phyloP scores from a whole-genome alignment of 805 yeast species.

The Candida pseudofarinosa region DNA sequence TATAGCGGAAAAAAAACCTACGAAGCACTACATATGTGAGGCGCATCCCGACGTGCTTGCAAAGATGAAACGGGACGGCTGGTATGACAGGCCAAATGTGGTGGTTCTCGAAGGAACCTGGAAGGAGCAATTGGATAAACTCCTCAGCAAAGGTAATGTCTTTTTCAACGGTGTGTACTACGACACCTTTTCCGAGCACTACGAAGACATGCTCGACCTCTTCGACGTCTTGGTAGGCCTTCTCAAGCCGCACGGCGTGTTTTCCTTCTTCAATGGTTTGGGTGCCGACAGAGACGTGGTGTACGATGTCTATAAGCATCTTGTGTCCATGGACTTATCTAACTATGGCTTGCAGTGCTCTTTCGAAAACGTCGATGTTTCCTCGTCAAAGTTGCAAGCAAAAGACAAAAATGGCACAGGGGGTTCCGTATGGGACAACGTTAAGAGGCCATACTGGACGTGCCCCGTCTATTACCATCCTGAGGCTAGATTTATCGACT shows the following conservation, averaged over 20 bases:
- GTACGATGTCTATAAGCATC: slow-evolving; percentile 71
- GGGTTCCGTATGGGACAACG: slow-evolving; percentile 56
- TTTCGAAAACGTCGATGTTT: slow-evolving; percentile 49
- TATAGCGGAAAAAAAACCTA: slow-evolving; percentile 58
- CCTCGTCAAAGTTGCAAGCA: slow-evolving; percentile 28
- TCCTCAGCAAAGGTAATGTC: slow-evolving; percentile 59
- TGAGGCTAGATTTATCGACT: slow-evolving; percentile 45
- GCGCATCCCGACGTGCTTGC: slow-evolving; percentile 89
- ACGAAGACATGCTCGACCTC: slow-evolving; percentile 80
- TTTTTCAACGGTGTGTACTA: slow-evolving; percentile 89
- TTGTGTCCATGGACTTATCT: slow-evolving; percentile 73
- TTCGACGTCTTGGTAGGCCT: slow-evolving; percentile 81
- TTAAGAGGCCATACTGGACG: slow-evolving; percentile 63
- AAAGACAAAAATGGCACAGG: slow-evolving; percentile 5
- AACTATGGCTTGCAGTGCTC: slow-evolving; percentile 72
- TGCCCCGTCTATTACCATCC: slow-evolving; percentile 70
- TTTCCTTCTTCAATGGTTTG: slow-evolving; percentile 86
- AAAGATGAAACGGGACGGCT: slow-evolving; percentile 69
- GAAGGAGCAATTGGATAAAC: slow-evolving; percentile 74
- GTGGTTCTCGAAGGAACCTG: slow-evolving; percentile 82
- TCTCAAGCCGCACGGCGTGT: slow-evolving; percentile 74
- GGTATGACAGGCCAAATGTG: slow-evolving; percentile 74
- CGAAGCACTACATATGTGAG: slow-evolving; percentile 82
- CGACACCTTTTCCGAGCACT: slow-evolving; percentile 92
- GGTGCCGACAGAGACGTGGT: slow-evolving; percentile 43